These are phyloP conservation scores for Trichophyton rubrum DNA, from an alignment of 2,329 filamentous ascomycete species.

Conservation along the genomic window DNA sequence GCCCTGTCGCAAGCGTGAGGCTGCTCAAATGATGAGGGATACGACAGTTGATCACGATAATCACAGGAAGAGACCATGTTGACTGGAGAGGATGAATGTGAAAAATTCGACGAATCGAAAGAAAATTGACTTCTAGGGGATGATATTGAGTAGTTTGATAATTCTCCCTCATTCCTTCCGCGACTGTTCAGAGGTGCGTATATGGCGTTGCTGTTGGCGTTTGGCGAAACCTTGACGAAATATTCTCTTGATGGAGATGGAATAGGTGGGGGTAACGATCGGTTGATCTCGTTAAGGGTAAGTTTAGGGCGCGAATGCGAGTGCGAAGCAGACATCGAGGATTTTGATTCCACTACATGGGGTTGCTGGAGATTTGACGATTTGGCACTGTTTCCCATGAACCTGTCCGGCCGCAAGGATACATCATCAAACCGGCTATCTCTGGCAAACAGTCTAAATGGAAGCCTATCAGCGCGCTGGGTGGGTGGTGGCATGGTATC, in stretches of 20 bases:
- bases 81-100: not conserved
- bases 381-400: not conserved
- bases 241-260: not conserved
- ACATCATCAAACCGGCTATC: slow-evolving; percentile 5
- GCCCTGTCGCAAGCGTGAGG: slow-evolving; percentile 3
- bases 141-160: not conserved
- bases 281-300: not conserved
- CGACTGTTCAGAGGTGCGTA: not conserved
- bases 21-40: slow-evolving; percentile 5
- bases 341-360: not conserved
- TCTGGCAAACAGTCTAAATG: not conserved
- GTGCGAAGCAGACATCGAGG: not conserved
- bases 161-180: not conserved
- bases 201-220: not conserved
- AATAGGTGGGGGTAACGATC: not conserved
- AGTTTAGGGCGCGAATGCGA: not conserved
- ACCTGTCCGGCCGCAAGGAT: slow-evolving; percentile 3
- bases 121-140: not conserved
- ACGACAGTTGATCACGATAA: not conserved
- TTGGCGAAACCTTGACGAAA: not conserved
- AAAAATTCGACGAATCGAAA: not conserved
- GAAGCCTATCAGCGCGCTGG: not conserved
- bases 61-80: not conserved
- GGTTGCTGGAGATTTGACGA: not conserved
- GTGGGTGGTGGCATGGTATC: not conserved